Evolutionary conservation across 441 rosid species (phyloP), one percentile per base, ranked within the genome.

Genomic region (Aquilaria agallochum): DNA sequence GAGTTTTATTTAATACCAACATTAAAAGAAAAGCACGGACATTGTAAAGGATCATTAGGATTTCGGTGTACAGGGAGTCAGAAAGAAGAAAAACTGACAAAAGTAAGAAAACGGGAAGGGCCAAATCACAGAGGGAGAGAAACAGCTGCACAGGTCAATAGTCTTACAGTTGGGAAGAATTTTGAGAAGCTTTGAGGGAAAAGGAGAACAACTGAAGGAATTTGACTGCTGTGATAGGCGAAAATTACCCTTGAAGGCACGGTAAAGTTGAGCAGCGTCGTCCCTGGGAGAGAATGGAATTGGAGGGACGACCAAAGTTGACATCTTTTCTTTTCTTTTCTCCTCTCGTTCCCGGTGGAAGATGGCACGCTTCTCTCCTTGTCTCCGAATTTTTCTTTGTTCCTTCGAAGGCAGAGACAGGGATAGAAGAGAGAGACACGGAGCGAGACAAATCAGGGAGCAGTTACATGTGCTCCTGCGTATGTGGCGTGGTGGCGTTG

Each of bases 191-290:
- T 36, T 36, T 36, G 42, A 36, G 42, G 42, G 7, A 36, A 36
- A 36, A 3, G 42, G 42, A 8, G 42, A 36, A 36, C 42, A 36
- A 36, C 42, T 8, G 6, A 36, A 36, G 5, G 42, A 36, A 36
- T 36, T 5, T 36, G 42, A 36, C 42, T 36, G 42, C 42, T 36
- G 42, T 36, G 40, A 31, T 49, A 31, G 33, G 64, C 27, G 46
- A 61, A 13, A 0, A 27, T 32, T 63, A 83, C 92, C 92, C 60
- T 86, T 86, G 66, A 86, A 86, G 70, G 92, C 89, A 48, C 79
- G 76, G 74, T 79, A 59, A 59, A 86, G 89, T 36, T 74, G 77
- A 45, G 72, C 68, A 30, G 87, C 92, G 31, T 86, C 92, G 42
- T 83, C 92, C 63, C 69, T 73, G 0, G 92, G 89, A 69, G 83